Evolutionary conservation across 2,329 filamentous ascomycete species (phyloP).

Genomic region (Calcarisporium arbuscula): DNA sequence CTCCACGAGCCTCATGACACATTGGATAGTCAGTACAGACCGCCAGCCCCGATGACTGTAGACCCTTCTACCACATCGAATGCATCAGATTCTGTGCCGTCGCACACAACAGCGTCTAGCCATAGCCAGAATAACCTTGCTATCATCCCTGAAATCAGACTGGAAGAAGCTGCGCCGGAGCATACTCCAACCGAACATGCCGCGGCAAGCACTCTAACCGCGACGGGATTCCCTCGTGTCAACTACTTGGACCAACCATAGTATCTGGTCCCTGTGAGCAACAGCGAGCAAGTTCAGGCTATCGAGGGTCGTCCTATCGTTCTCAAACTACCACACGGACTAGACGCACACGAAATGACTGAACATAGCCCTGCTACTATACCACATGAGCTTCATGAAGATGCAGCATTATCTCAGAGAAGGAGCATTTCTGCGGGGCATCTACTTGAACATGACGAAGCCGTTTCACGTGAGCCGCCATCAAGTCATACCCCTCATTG

Average conservation of each 20-base stretch:
- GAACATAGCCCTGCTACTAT: too few relatives aligned
- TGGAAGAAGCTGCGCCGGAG: background rate
- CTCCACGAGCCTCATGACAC: slow-evolving; percentile 5
- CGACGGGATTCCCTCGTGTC: slow-evolving; percentile 9
- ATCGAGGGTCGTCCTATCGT: background rate
- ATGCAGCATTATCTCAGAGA: too few relatives aligned
- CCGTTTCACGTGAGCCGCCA: too few relatives aligned
- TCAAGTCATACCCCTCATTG: too few relatives aligned
- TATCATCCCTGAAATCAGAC: background rate
- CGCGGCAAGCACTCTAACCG: background rate
- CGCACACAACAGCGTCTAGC: background rate
- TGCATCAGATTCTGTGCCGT: slow-evolving; percentile 3
- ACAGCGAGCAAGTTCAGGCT: background rate
- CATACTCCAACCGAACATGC: background rate
- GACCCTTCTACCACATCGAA: slow-evolving; percentile 7
- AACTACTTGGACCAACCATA: slow-evolving; percentile 10
- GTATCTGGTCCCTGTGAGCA: slow-evolving; percentile 10
- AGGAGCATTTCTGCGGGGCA: too few relatives aligned
- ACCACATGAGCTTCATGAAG: too few relatives aligned
- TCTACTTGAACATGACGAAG: too few relatives aligned
- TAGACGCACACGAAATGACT: slow-evolving; percentile 4
- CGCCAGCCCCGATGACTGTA: slow-evolving; percentile 16
- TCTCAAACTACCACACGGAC: background rate
- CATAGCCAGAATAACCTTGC: background rate
- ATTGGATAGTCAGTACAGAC: slow-evolving; percentile 13